phyloP scores from a whole-genome alignment of 257 asterid species.

The Capsicum baccatum region DNA sequence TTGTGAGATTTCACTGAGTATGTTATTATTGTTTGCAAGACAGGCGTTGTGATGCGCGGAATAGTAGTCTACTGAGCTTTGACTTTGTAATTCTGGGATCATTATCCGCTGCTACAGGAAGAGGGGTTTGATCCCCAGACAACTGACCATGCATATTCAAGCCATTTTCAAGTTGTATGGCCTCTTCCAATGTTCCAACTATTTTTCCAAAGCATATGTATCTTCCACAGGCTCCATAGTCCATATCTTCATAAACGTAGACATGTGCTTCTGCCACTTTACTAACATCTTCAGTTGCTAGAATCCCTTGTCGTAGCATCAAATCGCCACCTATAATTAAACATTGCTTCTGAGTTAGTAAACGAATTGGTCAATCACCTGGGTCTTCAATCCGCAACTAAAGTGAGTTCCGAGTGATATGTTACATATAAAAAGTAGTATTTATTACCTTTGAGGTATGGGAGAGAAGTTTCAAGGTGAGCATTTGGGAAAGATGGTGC shows the following conservation, averaged over 20 bases:
- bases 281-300: constrained; percentile 38
- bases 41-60: constrained; percentile 20
- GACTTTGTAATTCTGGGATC: constrained; percentile 18
- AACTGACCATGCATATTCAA: constrained; percentile 37
- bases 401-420: too few relatives aligned
- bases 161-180: constrained; percentile 34
- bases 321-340: constrained; percentile 33
- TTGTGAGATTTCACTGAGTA: not conserved
- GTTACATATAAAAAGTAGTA: too few relatives aligned
- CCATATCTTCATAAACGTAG: constrained; percentile 41
- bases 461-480: constrained; percentile 39
- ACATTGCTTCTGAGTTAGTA: not conserved
- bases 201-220: constrained; percentile 40
- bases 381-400: too few relatives aligned
- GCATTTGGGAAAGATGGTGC: constrained; percentile 48
- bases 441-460: constrained; percentile 43
- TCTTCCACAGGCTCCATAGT: constrained; percentile 42
- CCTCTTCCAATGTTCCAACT: constrained; percentile 36
- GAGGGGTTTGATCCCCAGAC: constrained; percentile 28
- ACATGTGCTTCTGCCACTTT: constrained; percentile 42
- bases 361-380: too few relatives aligned
- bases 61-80: constrained; percentile 35
- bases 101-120: not conserved
- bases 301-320: constrained; percentile 36
- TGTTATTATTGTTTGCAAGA: constrained; percentile 28